Evolutionary conservation across 2,329 filamentous ascomycete species (phyloP).

Genomic region (Alternaria panax): DNA sequence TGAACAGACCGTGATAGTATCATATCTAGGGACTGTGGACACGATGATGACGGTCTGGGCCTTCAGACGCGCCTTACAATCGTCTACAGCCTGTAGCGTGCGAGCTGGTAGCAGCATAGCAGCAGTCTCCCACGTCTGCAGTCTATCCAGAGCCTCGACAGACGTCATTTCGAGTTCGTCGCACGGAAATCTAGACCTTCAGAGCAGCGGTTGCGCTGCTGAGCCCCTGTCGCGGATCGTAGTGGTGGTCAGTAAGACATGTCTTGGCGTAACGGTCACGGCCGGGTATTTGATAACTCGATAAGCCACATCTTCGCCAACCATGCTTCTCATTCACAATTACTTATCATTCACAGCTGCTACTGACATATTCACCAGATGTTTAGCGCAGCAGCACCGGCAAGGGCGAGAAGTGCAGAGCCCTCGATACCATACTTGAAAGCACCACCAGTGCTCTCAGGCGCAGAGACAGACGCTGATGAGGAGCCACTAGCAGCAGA

Average conservation of each 20-base stretch:
- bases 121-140: not conserved
- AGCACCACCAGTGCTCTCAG: slow-evolving; percentile 33
- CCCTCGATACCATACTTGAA: slow-evolving; percentile 27
- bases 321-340: not conserved
- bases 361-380: slow-evolving; percentile 17
- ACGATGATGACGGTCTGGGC: slow-evolving; percentile 9
- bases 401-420: slow-evolving; percentile 29
- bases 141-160: not conserved
- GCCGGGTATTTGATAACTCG: not conserved
- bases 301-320: not conserved
- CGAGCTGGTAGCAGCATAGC: not conserved
- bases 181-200: not conserved
- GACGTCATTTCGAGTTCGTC: slow-evolving; percentile 2
- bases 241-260: not conserved
- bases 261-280: not conserved
- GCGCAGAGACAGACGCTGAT: slow-evolving; percentile 18
- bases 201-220: not conserved
- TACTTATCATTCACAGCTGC: not conserved
- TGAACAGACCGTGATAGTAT: slow-evolving; percentile 3
- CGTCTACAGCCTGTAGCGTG: not conserved
- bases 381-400: slow-evolving; percentile 31
- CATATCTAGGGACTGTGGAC: not conserved
- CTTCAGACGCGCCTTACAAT: not conserved
- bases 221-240: slow-evolving; percentile 6
- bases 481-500: slow-evolving; percentile 11